Conservation (phyloP, 306 rosid genomes). For the Dalbergia cochinchinensis region DNA sequence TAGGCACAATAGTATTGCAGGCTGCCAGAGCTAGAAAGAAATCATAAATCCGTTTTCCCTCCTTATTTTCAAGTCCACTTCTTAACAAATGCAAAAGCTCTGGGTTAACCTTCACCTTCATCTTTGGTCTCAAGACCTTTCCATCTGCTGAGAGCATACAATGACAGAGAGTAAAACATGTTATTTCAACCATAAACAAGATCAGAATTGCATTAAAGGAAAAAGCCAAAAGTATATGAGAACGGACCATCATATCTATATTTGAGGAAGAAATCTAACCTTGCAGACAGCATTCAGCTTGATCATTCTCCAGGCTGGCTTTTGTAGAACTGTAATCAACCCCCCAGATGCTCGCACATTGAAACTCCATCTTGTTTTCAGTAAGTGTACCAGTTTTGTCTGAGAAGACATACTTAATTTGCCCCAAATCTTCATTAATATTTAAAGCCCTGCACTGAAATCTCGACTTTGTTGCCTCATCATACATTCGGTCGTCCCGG, state of each 20-base stretch:
- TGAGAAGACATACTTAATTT: conserved; percentile 86
- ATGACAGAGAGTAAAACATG: conserved; percentile 19
- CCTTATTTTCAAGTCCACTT: conserved; percentile 54
- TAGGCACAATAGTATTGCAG: conserved; percentile 97
- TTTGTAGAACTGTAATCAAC: conserved; percentile 70
- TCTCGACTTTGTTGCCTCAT: conserved; percentile 75
- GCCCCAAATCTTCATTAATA: conserved; percentile 97
- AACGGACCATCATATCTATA: too few relatives aligned
- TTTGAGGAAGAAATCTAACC: conserved; percentile 53
- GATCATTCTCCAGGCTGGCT: conserved; percentile 47
- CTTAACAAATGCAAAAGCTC: conserved; percentile 66
- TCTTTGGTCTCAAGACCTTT: conserved; percentile 70
- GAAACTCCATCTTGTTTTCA: conserved; percentile 98
- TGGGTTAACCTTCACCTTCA: conserved; percentile 77
- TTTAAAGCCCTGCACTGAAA: conserved; percentile 95
- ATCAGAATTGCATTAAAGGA: neutral
- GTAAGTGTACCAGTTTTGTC: conserved; percentile 99
- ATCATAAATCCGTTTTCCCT: conserved; percentile 66
- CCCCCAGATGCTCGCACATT: conserved; percentile 90
- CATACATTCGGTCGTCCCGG: conserved; percentile 73
- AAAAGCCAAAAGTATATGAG: neutral
- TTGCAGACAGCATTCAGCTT: conserved; percentile 58
- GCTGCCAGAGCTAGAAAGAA: conserved; percentile 94
- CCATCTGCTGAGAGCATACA: conserved; percentile 71
- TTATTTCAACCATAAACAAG: conserved; percentile 26